These are phyloP conservation scores for Amauroascus niger DNA, from an alignment of 2,329 filamentous ascomycete species.

Conservation along the genomic window DNA sequence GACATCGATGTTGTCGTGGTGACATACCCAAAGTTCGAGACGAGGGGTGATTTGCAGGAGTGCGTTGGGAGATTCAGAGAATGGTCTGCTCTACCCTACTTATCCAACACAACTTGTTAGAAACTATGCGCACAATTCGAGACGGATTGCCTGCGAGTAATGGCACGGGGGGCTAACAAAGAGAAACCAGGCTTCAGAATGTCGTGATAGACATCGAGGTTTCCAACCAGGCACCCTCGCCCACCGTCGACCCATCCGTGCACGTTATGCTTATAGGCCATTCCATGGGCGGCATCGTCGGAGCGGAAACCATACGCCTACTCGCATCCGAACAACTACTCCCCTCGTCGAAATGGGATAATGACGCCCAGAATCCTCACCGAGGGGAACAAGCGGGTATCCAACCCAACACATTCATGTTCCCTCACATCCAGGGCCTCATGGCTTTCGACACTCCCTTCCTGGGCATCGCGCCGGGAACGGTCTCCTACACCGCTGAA, in stretches of 20 bases:
- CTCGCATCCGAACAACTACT: constrained; percentile 58
- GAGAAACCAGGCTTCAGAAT: constrained; percentile 61
- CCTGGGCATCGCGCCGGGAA: constrained; percentile 43
- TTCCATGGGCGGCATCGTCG: constrained; percentile 89
- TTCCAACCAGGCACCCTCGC: constrained; percentile 64
- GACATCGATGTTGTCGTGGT: constrained; percentile 34
- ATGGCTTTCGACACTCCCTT: constrained; percentile 93
- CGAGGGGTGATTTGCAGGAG: constrained; percentile 39
- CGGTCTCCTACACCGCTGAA: constrained; percentile 56
- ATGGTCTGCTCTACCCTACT: constrained; percentile 30
- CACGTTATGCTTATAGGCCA: constrained; percentile 75
- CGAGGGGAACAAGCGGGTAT: constrained; percentile 11
- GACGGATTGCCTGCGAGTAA: too few relatives aligned
- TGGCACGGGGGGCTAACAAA: not conserved
- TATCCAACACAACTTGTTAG: not conserved
- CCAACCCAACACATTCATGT: constrained; percentile 56
- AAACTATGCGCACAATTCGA: too few relatives aligned
- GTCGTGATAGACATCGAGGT: constrained; percentile 94
- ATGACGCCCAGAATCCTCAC: constrained; percentile 10
- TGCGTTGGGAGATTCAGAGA: constrained; percentile 40
- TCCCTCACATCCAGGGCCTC: constrained; percentile 82
- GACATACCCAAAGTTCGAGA: constrained; percentile 43
- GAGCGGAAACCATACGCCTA: constrained; percentile 73
- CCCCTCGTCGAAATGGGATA: constrained; percentile 23
- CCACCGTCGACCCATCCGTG: constrained; percentile 77